Percentiles rank a stretch among this genome's conserved stretches.
Conservation (phyloP, 805 yeast genomes). For the Candida krabiensis region DNA sequence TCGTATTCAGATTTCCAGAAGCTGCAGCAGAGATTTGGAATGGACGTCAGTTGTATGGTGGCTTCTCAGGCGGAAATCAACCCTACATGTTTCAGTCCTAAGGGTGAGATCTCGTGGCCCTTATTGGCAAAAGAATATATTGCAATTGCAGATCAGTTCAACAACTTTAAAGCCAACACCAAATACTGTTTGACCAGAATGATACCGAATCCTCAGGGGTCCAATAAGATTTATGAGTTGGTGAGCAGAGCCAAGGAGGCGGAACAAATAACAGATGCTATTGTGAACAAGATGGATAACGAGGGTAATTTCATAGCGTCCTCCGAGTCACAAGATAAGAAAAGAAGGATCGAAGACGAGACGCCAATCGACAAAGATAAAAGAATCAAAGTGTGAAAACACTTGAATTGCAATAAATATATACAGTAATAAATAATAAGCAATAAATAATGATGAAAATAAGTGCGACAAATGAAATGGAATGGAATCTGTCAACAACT, state of each 20-base stretch:
- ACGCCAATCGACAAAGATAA: slow-evolving; percentile 4
- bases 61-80: slow-evolving; percentile 89
- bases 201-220: slow-evolving; percentile 49
- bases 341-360: slow-evolving; percentile 4
- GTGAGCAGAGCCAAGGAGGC: slow-evolving; percentile 56
- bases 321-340: slow-evolving; percentile 3
- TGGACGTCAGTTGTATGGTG: slow-evolving; percentile 85
- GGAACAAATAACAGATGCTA: slow-evolving; percentile 45
- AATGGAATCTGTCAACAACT: no score
- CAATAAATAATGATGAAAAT: slow-evolving; percentile 1
- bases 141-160: slow-evolving; percentile 50
- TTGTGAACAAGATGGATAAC: slow-evolving; percentile 35
- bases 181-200: slow-evolving; percentile 79
- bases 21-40: slow-evolving; percentile 53
- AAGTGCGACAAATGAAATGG: background rate
- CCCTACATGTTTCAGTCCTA: slow-evolving; percentile 66
- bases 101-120: slow-evolving; percentile 52
- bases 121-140: slow-evolving; percentile 56
- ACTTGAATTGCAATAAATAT: background rate
- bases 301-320: slow-evolving; percentile 30
- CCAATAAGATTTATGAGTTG: slow-evolving; percentile 49
- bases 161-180: slow-evolving; percentile 68
- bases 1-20: slow-evolving; percentile 52
- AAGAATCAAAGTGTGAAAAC: slow-evolving; percentile 6
- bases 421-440: background rate